A percentile compares a stretch with the other conserved stretches of the same genome.
phyloP scores from a whole-genome alignment of 768 basidiomycete genomes.

The Tylopilus sp. region DNA sequence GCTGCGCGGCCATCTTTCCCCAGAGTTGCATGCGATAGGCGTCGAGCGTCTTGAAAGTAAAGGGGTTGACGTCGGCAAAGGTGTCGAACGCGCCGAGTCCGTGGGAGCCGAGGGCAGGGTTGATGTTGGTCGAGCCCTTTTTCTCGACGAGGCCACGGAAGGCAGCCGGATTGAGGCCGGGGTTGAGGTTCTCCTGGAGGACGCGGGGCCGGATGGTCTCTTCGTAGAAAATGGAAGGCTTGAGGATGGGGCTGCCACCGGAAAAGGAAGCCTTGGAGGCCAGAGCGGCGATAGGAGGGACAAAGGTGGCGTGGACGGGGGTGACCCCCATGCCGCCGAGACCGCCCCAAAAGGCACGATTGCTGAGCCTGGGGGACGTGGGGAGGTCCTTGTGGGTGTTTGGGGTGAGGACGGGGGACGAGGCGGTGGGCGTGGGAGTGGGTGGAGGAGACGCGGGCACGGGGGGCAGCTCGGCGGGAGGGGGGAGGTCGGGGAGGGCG shows the following conservation, averaged over 20 bases:
- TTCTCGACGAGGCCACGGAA: constrained; percentile 28
- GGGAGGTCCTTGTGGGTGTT: constrained; percentile 80
- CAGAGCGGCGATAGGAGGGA: constrained; percentile 59
- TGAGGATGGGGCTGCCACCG: constrained; percentile 28
- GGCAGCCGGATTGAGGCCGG: constrained; percentile 20
- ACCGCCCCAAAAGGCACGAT: constrained; percentile 79
- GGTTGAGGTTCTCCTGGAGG: constrained; percentile 26
- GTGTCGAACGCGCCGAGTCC: constrained; percentile 59
- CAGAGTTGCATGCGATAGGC: constrained; percentile 90
- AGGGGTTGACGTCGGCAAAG: constrained; percentile 77
- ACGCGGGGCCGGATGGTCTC: constrained; percentile 24
- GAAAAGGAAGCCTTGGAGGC: constrained; percentile 24
- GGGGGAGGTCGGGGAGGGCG: constrained; percentile 42
- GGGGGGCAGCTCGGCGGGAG: constrained; percentile 41
- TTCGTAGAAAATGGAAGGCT: constrained; percentile 31
- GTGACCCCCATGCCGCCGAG: constrained; percentile 66
- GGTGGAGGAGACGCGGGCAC: constrained; percentile 42
- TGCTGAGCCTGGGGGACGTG: constrained; percentile 52
- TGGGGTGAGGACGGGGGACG: constrained; percentile 46
- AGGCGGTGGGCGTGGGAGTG: constrained; percentile 16
- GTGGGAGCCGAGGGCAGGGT: constrained; percentile 25
- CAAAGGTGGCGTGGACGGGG: constrained; percentile 78
- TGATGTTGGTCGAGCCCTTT: constrained; percentile 29
- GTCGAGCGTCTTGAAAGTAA: constrained; percentile 86
- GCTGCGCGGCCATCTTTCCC: constrained; percentile 85